phyloP scores from a whole-genome alignment of 345 rosid species.

The Linum trigynum region DNA sequence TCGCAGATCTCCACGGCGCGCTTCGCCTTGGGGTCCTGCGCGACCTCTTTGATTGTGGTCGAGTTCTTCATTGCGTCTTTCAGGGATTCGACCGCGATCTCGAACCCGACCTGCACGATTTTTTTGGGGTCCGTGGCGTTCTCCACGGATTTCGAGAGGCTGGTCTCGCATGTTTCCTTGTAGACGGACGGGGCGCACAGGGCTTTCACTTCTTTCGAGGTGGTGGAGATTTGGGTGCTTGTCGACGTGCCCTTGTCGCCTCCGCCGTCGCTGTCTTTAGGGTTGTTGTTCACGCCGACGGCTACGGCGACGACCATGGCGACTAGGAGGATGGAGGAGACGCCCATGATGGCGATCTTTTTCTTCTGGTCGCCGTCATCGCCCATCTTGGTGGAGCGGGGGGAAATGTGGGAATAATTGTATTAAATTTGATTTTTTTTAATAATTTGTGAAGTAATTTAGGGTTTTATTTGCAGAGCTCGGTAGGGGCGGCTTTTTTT shows the following conservation, averaged over 20 bases:
- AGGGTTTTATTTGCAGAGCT: too few species aligned
- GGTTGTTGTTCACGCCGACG: conserved; percentile 16
- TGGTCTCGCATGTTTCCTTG: conserved; percentile 37
- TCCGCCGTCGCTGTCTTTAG: neutral
- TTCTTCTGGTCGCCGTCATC: conserved; percentile 19
- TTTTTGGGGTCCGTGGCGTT: conserved; percentile 45
- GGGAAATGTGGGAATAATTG: conserved; percentile 11
- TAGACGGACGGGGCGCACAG: conserved; percentile 62
- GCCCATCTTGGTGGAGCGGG: neutral
- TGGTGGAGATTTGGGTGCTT: conserved; percentile 6
- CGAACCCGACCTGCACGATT: conserved; percentile 45
- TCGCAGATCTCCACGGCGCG: conserved; percentile 48
- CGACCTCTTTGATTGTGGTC: conserved; percentile 26
- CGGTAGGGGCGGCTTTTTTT: too few species aligned
- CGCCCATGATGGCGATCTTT: conserved; percentile 35
- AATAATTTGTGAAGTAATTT: neutral
- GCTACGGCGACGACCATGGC: conserved; percentile 59
- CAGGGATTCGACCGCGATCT: conserved; percentile 34
- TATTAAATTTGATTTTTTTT: conserved; percentile 9
- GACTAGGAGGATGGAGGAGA: conserved; percentile 43
- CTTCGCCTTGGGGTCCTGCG: conserved; percentile 37
- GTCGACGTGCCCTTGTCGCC: neutral
- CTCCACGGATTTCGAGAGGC: conserved; percentile 31
- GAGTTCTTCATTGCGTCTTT: conserved; percentile 32
- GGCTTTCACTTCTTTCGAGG: conserved; percentile 38